Percentiles rank a stretch among this genome's conserved stretches.
Evolutionary conservation across 177 flowering plant species (phyloP).

Genomic region (Telopea speciosissima): DNA sequence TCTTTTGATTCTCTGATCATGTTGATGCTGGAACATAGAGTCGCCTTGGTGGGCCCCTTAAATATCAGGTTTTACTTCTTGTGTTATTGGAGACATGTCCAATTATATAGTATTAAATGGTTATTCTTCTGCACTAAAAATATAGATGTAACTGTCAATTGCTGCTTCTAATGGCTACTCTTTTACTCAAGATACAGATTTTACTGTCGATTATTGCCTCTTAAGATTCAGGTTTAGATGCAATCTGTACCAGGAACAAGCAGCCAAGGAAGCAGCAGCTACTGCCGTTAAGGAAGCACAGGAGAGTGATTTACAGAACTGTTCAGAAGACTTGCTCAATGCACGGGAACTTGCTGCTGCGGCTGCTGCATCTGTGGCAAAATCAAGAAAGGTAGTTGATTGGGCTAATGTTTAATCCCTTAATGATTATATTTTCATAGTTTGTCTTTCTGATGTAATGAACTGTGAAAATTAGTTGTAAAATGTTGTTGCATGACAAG

Average conservation of each 20-base stretch:
- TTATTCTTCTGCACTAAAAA: neutral
- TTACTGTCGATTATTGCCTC: neutral
- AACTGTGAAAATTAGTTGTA: neutral
- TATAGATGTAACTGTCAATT: neutral
- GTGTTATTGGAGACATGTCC: neutral
- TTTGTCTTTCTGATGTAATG: neutral
- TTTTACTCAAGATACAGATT: neutral
- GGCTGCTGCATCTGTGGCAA: conserved; percentile 49
- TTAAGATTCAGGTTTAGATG: neutral
- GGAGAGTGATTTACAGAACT: conserved; percentile 33
- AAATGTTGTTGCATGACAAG: neutral
- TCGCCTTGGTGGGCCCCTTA: neutral
- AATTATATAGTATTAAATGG: neutral
- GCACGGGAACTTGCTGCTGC: conserved; percentile 58
- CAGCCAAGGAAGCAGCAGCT: conserved; percentile 75
- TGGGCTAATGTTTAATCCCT: neutral
- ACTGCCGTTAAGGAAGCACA: conserved; percentile 50
- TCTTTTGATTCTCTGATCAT: no score
- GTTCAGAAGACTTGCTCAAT: conserved; percentile 45
- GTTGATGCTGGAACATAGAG: no score
- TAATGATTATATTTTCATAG: neutral
- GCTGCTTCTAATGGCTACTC: neutral
- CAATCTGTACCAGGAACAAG: conserved; percentile 60
- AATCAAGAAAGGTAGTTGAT: conserved; percentile 51
- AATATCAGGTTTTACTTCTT: neutral